phyloP scores from a whole-genome alignment of 345 rosid genomes.

The Arabidopsis thaliana region TAIR10.1 NC_003076.8:2704501-2705000 shows the following conservation, averaged over 20 bases:
- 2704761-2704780: constrained; percentile 52
- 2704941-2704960: constrained; percentile 57
- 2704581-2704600: constrained; percentile 59
- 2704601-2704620: constrained; percentile 68
- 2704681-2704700: constrained; percentile 97
- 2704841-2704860: constrained; percentile 52
- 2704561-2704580: constrained; percentile 55
- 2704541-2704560: constrained; percentile 59
- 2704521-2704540: constrained; percentile 54
- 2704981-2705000: constrained; percentile 17
- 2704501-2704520: constrained; percentile 48
- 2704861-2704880: constrained; percentile 63
- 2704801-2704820: constrained; percentile 47
- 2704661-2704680: constrained; percentile 76
- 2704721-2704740: constrained; percentile 64
- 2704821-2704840: constrained; percentile 53
- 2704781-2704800: constrained; percentile 55
- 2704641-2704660: constrained; percentile 64
- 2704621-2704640: constrained; percentile 76
- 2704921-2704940: constrained; percentile 55
- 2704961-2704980: constrained; percentile 60
- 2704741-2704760: constrained; percentile 66
- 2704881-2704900: constrained; percentile 57
- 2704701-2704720: constrained; percentile 82
- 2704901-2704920: constrained; percentile 53